Conservation (phyloP, 768 basidiomycete genomes). For the Kwoniella sp. region DNA sequence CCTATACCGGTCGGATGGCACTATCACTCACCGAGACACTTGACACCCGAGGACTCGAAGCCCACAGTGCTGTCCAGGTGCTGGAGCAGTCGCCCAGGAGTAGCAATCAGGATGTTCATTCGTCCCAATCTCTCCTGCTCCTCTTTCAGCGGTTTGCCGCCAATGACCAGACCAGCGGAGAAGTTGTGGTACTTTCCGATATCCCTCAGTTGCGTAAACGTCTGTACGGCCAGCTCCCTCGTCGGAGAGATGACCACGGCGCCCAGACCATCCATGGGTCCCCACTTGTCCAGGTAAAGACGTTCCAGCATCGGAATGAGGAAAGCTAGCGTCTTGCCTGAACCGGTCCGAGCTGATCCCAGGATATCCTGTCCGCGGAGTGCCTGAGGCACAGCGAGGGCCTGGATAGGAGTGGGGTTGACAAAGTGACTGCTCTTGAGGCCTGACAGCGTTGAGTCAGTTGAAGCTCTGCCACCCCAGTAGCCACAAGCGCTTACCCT, state of each 20-base stretch:
- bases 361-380: constrained; percentile 64
- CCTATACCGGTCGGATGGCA: neutral
- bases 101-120: constrained; percentile 99
- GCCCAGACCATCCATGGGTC: constrained; percentile 69
- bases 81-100: constrained; percentile 87
- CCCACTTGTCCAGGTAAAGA: constrained; percentile 65
- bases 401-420: constrained; percentile 78
- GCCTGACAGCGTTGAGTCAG: too few relatives aligned
- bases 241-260: constrained; percentile 92
- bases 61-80: constrained; percentile 98
- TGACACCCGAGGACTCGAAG: constrained; percentile 86
- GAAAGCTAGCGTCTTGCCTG: constrained; percentile 71
- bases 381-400: constrained; percentile 59
- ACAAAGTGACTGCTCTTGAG: constrained; percentile 81
- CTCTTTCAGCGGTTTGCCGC: constrained; percentile 90
- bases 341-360: constrained; percentile 67
- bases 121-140: constrained; percentile 79
- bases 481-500: too few relatives aligned
- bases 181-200: constrained; percentile 87
- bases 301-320: constrained; percentile 65
- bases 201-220: constrained; percentile 90
- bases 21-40: constrained; percentile 67
- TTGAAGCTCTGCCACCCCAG: neutral
- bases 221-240: constrained; percentile 91
- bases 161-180: constrained; percentile 91